Base-by-base conservation (phyloP, 345 rosid genomes). In the Arabidopsis arenosa region DNA sequence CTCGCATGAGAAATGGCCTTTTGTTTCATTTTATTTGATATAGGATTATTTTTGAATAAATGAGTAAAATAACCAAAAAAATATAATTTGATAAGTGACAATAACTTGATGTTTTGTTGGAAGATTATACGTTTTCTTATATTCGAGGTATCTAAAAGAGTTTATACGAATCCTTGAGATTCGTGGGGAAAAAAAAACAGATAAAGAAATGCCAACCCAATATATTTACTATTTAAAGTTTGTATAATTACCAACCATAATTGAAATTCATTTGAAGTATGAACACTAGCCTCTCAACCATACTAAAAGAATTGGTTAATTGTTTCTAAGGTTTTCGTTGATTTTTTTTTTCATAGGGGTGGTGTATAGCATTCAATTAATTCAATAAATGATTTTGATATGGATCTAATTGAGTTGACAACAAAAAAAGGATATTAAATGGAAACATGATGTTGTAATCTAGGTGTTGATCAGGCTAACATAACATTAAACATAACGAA, bases 1-100 rank as follows among this genome's bases (percentile, higher is more conserved):
- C 33, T 13, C 70, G 14, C 44, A 66, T 47, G 73, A 75, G 78
- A 75, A 57, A 37, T 57, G 60, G n/a, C 53, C 18, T 28, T 57
- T 66, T 57, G 23, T 74, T 53, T 64, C 64, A 56, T 43, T 32
- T 54, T 63, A 32, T 70, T 60, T 70, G 47, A 58, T 58, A 47
- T 37, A 3, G 10, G 21, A 14, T 4, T 49, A 7, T 39, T 7
- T 23, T 49, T 10, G 21, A 12, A 52, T 18, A 26, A 28, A 28
- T 62, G 43, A 14, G 52, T 43, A 15, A 59, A 7, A n/a, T 33
- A 17, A 32, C 35, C 18, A 18, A 11, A 15, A 30, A 35, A 13
- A 6, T 12, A n/a, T 28, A 28, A 28, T 28, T 28, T 28, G 21
- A 11, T 47, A 26, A 35, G 66, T 59, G 37, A 26, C 30, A n/a